Percentiles rank a stretch among this genome's conserved stretches.
These are phyloP conservation scores for Neurospora sublineolata DNA, from an alignment of 495 filamentous ascomycete species.

Conservation along the genomic window DNA sequence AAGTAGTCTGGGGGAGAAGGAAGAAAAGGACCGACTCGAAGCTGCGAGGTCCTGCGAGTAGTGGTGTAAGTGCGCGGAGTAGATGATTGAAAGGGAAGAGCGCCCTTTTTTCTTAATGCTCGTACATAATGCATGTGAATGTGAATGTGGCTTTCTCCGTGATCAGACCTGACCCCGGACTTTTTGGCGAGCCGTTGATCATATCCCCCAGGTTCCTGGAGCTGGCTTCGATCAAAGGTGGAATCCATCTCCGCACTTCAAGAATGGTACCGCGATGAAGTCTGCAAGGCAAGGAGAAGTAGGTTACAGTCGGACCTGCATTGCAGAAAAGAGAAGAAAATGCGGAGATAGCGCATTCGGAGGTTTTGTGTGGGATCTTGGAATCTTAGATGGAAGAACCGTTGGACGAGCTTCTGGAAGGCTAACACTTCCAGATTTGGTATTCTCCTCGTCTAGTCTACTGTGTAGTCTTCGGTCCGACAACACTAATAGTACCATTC, in stretches of 20 bases:
- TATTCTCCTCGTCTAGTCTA: background rate
- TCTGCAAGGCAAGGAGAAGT: background rate
- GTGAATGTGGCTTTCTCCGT: background rate
- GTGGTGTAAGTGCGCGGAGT: slow-evolving; percentile 14
- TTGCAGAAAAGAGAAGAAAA: background rate
- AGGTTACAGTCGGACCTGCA: background rate
- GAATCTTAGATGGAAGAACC: background rate
- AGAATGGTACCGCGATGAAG: background rate
- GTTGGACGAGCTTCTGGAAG: background rate
- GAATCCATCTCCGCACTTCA: background rate
- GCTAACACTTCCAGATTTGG: background rate
- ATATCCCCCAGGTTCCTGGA: background rate
- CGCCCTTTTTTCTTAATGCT: background rate
- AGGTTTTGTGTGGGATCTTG: background rate
- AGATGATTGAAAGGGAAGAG: background rate
- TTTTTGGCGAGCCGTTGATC: background rate
- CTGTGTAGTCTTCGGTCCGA: background rate
- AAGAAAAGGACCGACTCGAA: slow-evolving; percentile 17
- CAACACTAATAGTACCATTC: background rate
- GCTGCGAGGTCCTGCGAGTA: slow-evolving; percentile 9
- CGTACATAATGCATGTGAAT: background rate
- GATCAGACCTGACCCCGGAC: background rate
- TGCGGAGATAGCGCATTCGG: background rate
- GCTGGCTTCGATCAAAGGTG: background rate
- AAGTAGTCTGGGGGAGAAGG: background rate